phyloP scores from a whole-genome alignment of 768 basidiomycete species.

The Heimioporus sp. region DNA sequence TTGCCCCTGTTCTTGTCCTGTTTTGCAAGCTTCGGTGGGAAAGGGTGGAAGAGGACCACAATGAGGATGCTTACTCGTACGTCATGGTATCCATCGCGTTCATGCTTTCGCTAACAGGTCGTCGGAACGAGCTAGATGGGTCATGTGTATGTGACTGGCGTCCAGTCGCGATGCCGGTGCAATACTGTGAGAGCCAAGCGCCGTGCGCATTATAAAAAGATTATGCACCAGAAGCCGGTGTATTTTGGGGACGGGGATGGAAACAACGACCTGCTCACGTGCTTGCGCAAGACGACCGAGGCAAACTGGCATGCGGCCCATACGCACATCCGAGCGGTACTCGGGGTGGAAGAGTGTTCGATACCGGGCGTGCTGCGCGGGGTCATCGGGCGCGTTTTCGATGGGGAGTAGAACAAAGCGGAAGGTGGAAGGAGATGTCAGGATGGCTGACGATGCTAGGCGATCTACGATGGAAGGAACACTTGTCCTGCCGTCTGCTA shows the following conservation, averaged over 20 bases:
- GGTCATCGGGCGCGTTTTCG: constrained; percentile 15
- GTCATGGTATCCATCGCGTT: constrained; percentile 13
- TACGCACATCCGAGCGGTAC: constrained; percentile 48
- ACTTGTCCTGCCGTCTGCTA: background rate
- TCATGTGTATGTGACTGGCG: constrained; percentile 56
- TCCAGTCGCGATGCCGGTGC: constrained; percentile 56
- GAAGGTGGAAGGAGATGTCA: constrained; percentile 48
- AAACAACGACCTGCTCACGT: constrained; percentile 60
- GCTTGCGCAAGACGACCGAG: constrained; percentile 69
- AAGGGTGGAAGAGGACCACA: constrained; percentile 65
- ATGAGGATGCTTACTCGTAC: constrained; percentile 62
- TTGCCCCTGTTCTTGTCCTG: constrained; percentile 68
- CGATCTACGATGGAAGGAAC: constrained; percentile 7
- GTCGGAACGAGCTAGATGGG: constrained; percentile 55
- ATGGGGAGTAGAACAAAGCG: constrained; percentile 43
- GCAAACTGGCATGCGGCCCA: constrained; percentile 71
- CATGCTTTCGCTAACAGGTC: constrained; percentile 9
- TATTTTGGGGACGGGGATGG: constrained; percentile 96
- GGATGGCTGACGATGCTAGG: constrained; percentile 31
- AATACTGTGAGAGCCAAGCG: constrained; percentile 54
- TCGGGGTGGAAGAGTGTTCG: constrained; percentile 53
- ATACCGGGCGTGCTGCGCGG: constrained; percentile 51
- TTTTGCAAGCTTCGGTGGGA: constrained; percentile 69
- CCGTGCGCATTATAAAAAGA: constrained; percentile 60
- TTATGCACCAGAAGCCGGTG: constrained; percentile 71